phyloP scores from a whole-genome alignment of 2,329 filamentous ascomycete genomes.

The Tolypocladium pustulatum region DNA sequence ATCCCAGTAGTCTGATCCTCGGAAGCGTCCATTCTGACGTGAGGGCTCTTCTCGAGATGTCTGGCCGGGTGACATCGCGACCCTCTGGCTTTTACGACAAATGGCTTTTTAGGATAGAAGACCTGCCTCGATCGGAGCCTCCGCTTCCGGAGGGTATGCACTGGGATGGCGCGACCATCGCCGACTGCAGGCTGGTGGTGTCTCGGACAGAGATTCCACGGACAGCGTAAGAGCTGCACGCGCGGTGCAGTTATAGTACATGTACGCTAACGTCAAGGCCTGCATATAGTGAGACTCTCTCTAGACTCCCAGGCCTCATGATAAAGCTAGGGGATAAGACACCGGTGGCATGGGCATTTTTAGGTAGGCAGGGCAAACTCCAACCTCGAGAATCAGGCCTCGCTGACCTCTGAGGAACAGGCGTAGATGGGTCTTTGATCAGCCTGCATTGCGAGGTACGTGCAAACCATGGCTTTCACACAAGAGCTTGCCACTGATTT shows the following conservation, averaged over 20 bases:
- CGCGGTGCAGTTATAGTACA: neutral
- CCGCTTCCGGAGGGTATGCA: constrained; percentile 34
- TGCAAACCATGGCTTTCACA: neutral
- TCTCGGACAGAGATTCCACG: constrained; percentile 46
- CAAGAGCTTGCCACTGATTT: neutral
- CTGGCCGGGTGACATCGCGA: constrained; percentile 15
- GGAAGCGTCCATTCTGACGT: constrained; percentile 22
- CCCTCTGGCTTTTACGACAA: constrained; percentile 34
- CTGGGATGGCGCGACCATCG: constrained; percentile 42
- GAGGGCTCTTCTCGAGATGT: constrained; percentile 11
- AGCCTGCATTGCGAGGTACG: constrained; percentile 48
- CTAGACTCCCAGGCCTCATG: constrained; percentile 33
- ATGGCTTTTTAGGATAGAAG: constrained; percentile 43
- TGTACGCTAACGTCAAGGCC: neutral
- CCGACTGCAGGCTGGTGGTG: constrained; percentile 46
- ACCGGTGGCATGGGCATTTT: constrained; percentile 55
- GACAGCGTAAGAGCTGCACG: constrained; percentile 26
- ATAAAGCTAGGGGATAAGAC: constrained; percentile 34
- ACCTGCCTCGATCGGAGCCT: constrained; percentile 25
- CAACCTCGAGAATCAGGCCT: neutral
- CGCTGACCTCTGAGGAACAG: constrained; percentile 16
- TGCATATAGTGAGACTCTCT: constrained; percentile 21
- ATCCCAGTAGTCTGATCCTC: constrained; percentile 22
- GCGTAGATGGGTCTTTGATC: constrained; percentile 50
- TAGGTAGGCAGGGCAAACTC: constrained; percentile 21